Evolutionary conservation across 257 asterid species (phyloP).

Genomic region (Lycium barbarum): DNA sequence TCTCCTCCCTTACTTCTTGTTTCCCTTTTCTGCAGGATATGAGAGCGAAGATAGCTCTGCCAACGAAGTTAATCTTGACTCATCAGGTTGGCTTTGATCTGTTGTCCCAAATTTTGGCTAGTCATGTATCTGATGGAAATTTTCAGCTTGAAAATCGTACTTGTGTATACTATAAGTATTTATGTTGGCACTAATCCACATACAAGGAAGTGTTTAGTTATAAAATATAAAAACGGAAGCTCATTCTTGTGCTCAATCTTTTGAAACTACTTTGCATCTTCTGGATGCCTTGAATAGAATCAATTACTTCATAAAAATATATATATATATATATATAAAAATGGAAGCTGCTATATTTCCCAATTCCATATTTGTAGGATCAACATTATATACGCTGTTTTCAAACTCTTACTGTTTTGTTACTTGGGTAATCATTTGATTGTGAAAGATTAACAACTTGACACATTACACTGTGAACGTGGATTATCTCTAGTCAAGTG

Average conservation of each 20-base stretch:
- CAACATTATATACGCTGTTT: background rate
- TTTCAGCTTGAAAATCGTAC: background rate
- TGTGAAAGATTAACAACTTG: background rate
- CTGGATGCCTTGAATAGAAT: too few species aligned
- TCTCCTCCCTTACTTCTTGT: conserved; percentile 19
- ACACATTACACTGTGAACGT: background rate
- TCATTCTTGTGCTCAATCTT: too few species aligned
- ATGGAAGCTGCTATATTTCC: background rate
- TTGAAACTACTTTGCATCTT: too few species aligned
- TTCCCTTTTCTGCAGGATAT: conserved; percentile 64
- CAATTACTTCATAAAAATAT: too few species aligned
- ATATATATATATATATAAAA: too few species aligned
- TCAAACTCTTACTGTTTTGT: background rate
- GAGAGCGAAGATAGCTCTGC: conserved; percentile 91
- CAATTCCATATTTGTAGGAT: conserved; percentile 13
- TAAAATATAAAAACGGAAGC: background rate
- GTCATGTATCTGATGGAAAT: background rate
- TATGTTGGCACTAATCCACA: background rate
- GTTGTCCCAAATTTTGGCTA: background rate
- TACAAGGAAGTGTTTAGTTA: background rate
- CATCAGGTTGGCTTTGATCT: conserved; percentile 66
- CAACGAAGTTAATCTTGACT: conserved; percentile 77
- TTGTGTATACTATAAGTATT: background rate
- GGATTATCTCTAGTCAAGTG: conserved; percentile 4
- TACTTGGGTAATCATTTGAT: background rate